These are phyloP conservation scores for Cyberlindnera mrakii DNA, from an alignment of 805 yeast genomes.

Conservation along the genomic window DNA sequence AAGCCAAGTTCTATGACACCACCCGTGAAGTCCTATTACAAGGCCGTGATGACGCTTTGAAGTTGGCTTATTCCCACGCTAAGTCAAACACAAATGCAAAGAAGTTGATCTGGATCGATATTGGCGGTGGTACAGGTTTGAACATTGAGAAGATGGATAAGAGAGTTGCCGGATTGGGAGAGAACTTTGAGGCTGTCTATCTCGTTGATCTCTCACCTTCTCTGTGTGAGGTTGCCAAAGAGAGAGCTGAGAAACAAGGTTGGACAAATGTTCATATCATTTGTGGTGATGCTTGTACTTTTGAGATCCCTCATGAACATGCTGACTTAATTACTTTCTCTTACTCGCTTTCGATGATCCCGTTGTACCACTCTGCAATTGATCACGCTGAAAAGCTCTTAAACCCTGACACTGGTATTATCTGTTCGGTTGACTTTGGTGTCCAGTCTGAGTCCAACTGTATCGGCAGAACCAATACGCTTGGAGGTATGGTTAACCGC, in stretches of 20 bases:
- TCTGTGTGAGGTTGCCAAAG: constrained; percentile 62
- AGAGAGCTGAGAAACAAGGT: constrained; percentile 43
- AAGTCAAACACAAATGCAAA: constrained; percentile 16
- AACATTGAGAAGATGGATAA: constrained; percentile 73
- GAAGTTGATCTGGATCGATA: constrained; percentile 65
- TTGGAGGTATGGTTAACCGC: constrained; percentile 68
- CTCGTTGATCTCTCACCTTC: constrained; percentile 75
- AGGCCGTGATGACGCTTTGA: constrained; percentile 64
- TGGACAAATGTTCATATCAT: constrained; percentile 60
- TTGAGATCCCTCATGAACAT: constrained; percentile 40
- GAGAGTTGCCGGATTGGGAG: constrained; percentile 29
- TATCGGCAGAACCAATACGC: constrained; percentile 62
- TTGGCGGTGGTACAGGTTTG: constrained; percentile 86
- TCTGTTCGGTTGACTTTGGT: constrained; percentile 76
- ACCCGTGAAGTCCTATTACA: constrained; percentile 62
- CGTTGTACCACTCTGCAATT: constrained; percentile 71
- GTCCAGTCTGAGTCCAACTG: constrained; percentile 62
- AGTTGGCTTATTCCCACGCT: constrained; percentile 54
- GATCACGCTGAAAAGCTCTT: constrained; percentile 56
- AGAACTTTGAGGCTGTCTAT: constrained; percentile 57
- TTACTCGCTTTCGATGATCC: constrained; percentile 81
- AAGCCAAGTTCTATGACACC: constrained; percentile 70
- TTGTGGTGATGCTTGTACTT: constrained; percentile 72
- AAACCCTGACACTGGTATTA: constrained; percentile 49
- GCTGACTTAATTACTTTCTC: constrained; percentile 79